These are phyloP conservation scores for Penicilliopsis zonata DNA, from an alignment of 495 filamentous ascomycete species.

Conservation along the genomic window DNA sequence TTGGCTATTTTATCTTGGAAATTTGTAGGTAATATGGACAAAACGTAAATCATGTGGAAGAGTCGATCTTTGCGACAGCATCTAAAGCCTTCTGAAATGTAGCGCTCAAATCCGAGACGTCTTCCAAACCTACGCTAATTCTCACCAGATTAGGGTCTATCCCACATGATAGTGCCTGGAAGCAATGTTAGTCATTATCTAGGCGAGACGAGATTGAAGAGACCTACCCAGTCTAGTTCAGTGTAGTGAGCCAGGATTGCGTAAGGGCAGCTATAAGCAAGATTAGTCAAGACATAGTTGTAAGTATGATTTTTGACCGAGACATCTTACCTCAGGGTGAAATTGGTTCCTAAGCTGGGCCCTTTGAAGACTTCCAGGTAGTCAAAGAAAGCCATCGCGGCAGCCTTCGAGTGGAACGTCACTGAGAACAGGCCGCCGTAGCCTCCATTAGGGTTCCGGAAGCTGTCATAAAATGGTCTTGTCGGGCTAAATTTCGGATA, in stretches of 20 bases:
- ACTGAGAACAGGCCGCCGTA: constrained; percentile 86
- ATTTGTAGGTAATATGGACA: too few relatives aligned
- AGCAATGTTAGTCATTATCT: constrained; percentile 3
- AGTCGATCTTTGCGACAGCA: constrained; percentile 25
- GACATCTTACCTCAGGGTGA: constrained; percentile 56
- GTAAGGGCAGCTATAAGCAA: constrained; percentile 56
- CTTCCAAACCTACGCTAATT: constrained; percentile 85
- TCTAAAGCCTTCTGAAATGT: constrained; percentile 37
- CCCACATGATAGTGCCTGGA: constrained; percentile 59
- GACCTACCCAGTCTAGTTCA: constrained; percentile 75
- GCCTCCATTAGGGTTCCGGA: constrained; percentile 62
- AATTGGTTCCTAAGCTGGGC: constrained; percentile 92
- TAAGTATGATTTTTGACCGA: neutral
- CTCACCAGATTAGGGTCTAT: constrained; percentile 68
- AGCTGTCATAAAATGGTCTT: constrained; percentile 61
- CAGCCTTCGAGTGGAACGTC: constrained; percentile 55
- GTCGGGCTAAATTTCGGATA: constrained; percentile 75
- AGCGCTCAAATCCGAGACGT: constrained; percentile 46
- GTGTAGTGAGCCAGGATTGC: constrained; percentile 84
- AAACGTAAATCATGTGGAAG: too few relatives aligned
- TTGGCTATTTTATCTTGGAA: too few relatives aligned
- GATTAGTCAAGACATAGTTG: constrained; percentile 9
- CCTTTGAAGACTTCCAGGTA: constrained; percentile 80
- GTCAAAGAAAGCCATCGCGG: constrained; percentile 77
- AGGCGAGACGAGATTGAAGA: neutral